Percentiles rank a stretch among this genome's conserved stretches.
Evolutionary conservation across 352 stramenopile genomes (phyloP).

Genomic region (Pythium sukuiense): DNA sequence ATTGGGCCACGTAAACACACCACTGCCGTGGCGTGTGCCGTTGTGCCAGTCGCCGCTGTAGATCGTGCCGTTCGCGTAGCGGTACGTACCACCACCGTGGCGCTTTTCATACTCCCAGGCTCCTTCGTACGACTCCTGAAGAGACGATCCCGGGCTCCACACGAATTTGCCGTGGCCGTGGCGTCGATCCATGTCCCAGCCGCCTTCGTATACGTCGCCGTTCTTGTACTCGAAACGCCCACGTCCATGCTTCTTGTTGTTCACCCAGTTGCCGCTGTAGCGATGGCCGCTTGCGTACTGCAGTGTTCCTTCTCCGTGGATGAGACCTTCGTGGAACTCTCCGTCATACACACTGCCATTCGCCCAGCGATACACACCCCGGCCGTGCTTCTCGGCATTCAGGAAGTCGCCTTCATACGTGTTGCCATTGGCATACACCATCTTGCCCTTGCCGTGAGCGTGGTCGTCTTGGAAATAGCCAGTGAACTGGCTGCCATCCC

Average conservation of each 20-base stretch:
- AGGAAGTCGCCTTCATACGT: slow-evolving; percentile 67
- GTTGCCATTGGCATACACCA: slow-evolving; percentile 87
- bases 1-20: slow-evolving; percentile 83
- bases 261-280: slow-evolving; percentile 63
- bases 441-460: slow-evolving; percentile 71
- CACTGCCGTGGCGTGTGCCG: slow-evolving; percentile 72
- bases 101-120: slow-evolving; percentile 59
- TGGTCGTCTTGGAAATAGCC: slow-evolving; percentile 62
- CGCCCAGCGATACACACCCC: slow-evolving; percentile 58
- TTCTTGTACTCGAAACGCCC: slow-evolving; percentile 83
- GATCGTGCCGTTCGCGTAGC: slow-evolving; percentile 53
- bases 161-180: slow-evolving; percentile 61
- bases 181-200: slow-evolving; percentile 60
- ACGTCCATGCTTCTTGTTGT: slow-evolving; percentile 76
- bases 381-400: slow-evolving; percentile 66
- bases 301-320: slow-evolving; percentile 59
- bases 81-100: slow-evolving; percentile 62
- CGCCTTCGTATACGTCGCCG: slow-evolving; percentile 78
- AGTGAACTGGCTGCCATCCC: slow-evolving; percentile 57
- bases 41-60: slow-evolving; percentile 71
- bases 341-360: slow-evolving; percentile 84
- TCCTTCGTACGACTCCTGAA: slow-evolving; percentile 84
- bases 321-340: slow-evolving; percentile 63
- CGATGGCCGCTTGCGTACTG: slow-evolving; percentile 60
- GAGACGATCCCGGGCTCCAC: slow-evolving; percentile 47